Conservation (phyloP, 129 eudicot species). For the Flaveria linearis region DNA sequence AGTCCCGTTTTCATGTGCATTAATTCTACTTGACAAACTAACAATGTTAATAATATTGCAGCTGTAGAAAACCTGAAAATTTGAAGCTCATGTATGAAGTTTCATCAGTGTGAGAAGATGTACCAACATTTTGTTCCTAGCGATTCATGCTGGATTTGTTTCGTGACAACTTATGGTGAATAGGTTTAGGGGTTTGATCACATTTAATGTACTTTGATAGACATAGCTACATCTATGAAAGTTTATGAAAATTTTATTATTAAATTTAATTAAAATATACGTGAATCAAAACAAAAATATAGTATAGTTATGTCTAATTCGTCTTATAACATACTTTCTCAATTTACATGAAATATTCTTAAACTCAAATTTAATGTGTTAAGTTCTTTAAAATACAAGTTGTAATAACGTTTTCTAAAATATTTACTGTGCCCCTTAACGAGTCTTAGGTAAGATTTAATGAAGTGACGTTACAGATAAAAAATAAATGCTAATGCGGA, state of each 20-base stretch:
- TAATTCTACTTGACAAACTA: neutral
- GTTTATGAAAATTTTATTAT: neutral
- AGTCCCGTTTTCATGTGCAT: neutral
- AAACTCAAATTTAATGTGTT: too few species aligned
- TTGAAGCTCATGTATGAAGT: neutral
- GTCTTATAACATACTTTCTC: too few species aligned
- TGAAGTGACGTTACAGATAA: too few species aligned
- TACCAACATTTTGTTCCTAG: constrained; percentile 2
- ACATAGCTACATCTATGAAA: neutral
- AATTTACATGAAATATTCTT: too few species aligned
- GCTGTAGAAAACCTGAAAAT: constrained; percentile 34
- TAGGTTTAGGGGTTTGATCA: neutral
- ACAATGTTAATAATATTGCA: constrained; percentile 16
- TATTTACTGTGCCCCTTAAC: too few species aligned
- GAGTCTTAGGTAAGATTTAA: too few species aligned
- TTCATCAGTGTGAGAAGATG: neutral
- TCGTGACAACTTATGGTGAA: constrained; percentile 7
- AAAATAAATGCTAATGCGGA: too few species aligned
- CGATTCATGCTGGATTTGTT: neutral
- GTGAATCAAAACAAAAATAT: neutral
- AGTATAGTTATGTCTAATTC: too few species aligned
- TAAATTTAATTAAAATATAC: neutral
- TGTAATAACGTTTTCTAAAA: too few species aligned
- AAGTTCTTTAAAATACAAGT: too few species aligned
- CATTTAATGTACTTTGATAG: neutral